Evolutionary conservation across 2,329 filamentous ascomycete species (phyloP), one percentile per base, ranked within the genome.

Genomic region (Pseudocercospora crystallina): DNA sequence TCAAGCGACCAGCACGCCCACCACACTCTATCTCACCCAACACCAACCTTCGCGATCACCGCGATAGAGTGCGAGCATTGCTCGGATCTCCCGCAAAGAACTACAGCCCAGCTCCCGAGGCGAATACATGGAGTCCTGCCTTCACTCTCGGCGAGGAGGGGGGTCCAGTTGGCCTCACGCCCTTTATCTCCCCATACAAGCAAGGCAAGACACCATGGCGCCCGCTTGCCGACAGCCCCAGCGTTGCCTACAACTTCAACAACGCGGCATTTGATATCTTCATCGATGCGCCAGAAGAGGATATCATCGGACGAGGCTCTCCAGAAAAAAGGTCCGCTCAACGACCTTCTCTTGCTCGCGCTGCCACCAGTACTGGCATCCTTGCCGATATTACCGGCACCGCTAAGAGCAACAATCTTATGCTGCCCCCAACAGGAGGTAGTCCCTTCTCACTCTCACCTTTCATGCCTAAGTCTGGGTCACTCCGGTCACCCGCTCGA

Each of bases 41-140:
- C 66, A 96, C 92, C 8, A 96, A 95, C 65, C 79, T 97, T 14
- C 85, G 86, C 51, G 84, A 94, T 59, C 94, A 97, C 67, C 87
- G 92, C 47, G 85, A 92, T 64, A 86, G 84, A 59, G 89, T 97
- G 56, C 80, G 81, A 53, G 81, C 88, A 59, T 83, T 96, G 76
- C 82, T 95, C 38, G 88, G 89, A 15, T 94, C 89, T 5, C 90
- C 90, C 3, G 79, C 82, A 45, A 82, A 83, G 60, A 78, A 66
- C 39, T 64, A 78, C 37, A 76, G 74, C 55, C 73, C 75, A 57
- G 68, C 83, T 45, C 60, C 61, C 42, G 73, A 77, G 12, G 80
- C 83, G 29, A 68, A 79, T 26, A 80, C 80, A 3, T 86, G 83
- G 79, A 87, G 85, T 59, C 82, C 85, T 3, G 80, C 81, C n/a